phyloP scores from a whole-genome alignment of 257 asterid genomes.

The Voacanga thouarsii region DNA sequence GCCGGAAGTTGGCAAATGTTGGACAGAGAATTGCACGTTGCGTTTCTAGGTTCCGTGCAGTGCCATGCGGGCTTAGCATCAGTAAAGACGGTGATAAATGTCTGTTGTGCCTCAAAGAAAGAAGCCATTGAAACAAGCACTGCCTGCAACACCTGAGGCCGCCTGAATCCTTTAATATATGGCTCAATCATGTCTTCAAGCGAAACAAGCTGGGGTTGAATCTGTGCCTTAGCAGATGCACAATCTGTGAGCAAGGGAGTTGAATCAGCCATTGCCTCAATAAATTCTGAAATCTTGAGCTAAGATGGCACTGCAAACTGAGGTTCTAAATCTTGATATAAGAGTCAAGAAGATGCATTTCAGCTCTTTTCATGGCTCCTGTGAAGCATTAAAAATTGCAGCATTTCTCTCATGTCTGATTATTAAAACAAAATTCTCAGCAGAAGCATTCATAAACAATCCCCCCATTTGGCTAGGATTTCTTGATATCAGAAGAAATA shows the following conservation, averaged over 20 bases:
- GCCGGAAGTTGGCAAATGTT: slow-evolving; percentile 30
- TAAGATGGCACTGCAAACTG: not conserved
- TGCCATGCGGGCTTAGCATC: slow-evolving; percentile 48
- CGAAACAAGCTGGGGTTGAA: not conserved
- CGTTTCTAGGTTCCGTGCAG: slow-evolving; percentile 17
- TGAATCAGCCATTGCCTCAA: slow-evolving; percentile 16
- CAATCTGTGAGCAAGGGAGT: slow-evolving; percentile 21
- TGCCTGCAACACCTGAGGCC: slow-evolving; percentile 37
- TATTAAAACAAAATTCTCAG: not conserved
- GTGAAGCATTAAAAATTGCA: not conserved
- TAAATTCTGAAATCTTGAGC: not conserved
- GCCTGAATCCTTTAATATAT: slow-evolving; percentile 11
- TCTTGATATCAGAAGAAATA: too few species aligned
- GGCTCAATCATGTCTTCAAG: slow-evolving; percentile 25
- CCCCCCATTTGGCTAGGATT: too few species aligned
- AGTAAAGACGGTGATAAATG: slow-evolving; percentile 42
- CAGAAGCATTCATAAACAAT: not conserved
- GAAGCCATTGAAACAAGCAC: slow-evolving; percentile 35
- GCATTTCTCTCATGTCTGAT: not conserved
- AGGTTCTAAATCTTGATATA: not conserved
- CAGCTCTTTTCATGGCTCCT: not conserved
- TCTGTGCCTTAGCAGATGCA: not conserved
- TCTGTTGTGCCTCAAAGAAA: slow-evolving; percentile 53
- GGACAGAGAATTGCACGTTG: slow-evolving; percentile 12
- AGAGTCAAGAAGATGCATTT: not conserved